These are phyloP conservation scores for Myxozyma lipomycoides DNA, from an alignment of 805 yeast genomes.

Conservation along the genomic window DNA sequence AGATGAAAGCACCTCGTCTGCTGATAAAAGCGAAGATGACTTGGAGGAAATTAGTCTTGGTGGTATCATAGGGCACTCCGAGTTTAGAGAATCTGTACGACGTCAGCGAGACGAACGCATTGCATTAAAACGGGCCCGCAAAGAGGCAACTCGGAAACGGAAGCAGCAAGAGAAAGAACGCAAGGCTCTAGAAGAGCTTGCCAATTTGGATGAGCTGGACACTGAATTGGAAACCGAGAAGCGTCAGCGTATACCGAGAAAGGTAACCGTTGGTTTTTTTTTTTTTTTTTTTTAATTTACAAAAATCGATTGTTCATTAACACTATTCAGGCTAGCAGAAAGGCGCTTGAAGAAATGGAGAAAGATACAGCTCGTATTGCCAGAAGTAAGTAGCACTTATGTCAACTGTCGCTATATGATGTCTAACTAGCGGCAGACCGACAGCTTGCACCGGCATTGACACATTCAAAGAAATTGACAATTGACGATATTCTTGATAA, in stretches of 20 bases:
- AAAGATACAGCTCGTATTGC: conserved; percentile 23
- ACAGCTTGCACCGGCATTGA: background rate
- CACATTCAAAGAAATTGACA: background rate
- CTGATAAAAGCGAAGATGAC: background rate
- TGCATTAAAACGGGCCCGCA: background rate
- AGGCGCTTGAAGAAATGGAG: conserved; percentile 26
- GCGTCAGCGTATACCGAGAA: conserved; percentile 1
- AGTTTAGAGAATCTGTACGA: background rate
- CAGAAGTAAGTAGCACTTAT: conserved; percentile 16
- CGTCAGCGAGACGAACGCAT: background rate
- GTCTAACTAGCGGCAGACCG: background rate
- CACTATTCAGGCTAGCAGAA: conserved; percentile 16
- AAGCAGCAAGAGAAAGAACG: background rate
- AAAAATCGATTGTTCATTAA: background rate
- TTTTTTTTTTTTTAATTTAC: background rate
- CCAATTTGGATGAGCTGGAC: conserved; percentile 1
- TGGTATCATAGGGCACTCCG: background rate
- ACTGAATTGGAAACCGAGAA: background rate
- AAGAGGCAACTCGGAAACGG: background rate
- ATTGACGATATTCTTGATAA: background rate
- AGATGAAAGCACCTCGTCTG: background rate
- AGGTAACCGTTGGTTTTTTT: background rate
- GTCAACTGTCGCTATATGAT: conserved; percentile 3
- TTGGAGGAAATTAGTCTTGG: background rate
- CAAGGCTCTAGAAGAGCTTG: background rate